Evolutionary conservation across 306 rosid genomes (phyloP), one percentile per base, ranked within the genome.

Genomic region (Trifolium repens): DNA sequence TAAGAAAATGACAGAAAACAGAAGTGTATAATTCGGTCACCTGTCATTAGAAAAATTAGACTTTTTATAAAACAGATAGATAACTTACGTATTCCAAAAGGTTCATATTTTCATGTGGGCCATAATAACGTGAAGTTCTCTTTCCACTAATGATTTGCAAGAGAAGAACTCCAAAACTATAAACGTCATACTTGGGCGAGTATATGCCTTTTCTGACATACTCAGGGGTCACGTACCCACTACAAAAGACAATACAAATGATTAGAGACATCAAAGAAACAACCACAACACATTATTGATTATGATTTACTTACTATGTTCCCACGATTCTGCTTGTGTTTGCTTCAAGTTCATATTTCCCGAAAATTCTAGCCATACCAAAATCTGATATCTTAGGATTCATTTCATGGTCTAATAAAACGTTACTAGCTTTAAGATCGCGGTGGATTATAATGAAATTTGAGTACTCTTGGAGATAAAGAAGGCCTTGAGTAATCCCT

Each of bases 381-480:
- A 90, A 90, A 68, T 90, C 90, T 0, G 93, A 86, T 70, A 90
- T 90, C 74, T 88, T 90, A 0, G 93, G 86, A 37, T 71, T 86
- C 88, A 90, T 78, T 3, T 86, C 83, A 27, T 80, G 32, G 57
- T 91, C 91, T 44, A 89, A 30, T 59, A 85, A 75, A 43, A 87
- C 80, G 57, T 91, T 91, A 60, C 94, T 86, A 8, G 90, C 83
- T 80, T 90, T 90, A 16, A 90, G 72, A 81, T 90, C 93, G 15
- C 96, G 67, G 30, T 90, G 94, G 74, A 89, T 84, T 52, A 91
- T 85, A 5, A 89, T 91, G 46, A 86, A 77, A 62, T 90, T 87
- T n/a, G 97, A 91, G 76, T 89, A 84, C 65, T 91, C 92, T 70
- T 89, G 92, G 63, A 89, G 94, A 79, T 91, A 91, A 17, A 89